Base-by-base conservation (phyloP, 2,329 filamentous ascomycete genomes). In the Aspergillus hortae region DNA sequence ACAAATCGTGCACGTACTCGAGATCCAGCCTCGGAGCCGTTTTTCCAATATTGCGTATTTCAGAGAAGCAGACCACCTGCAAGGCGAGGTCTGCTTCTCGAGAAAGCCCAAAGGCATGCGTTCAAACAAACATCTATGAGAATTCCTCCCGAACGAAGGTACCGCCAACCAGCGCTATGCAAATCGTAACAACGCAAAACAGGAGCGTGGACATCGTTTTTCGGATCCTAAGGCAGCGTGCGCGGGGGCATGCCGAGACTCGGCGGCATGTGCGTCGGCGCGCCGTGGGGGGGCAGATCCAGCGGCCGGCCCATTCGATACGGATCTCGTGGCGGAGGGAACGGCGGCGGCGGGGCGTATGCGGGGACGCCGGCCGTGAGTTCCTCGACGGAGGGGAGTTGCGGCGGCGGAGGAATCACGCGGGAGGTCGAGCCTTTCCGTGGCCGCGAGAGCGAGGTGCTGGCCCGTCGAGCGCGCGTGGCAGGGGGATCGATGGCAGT, bases 401-500 rank as follows among this genome's bases (percentile, higher is more conserved):
- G 67, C 35, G 60, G 63, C 42, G 62, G 63, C 41, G 62, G 65
- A 43, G 63, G 62, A 53, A 66, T 61, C 68, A 69, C 73, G 52
- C 65, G 66, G 52, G 66, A 69, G 58, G 61, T 61, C 36, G 72
- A 73, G 38, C 69, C 68, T 58, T 74, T 71, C 57, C 73, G 63
- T 44, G 70, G 62, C 48, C 72, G 65, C 49, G 73, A 66, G 43
- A 72, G 53, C 41, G 69, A 71, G 32, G 71, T 67, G 51, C 69
- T 73, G 43, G 68, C 67, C 54, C 70, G 65, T 50, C 70, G 68
- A 17, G 63, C 52, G 55, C 70, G 66, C 19, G 68, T 66, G 17
- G 62, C 56, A 9, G 70, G 68, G 7, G 70, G 77, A 64, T 86
- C 80, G 48, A 77, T 66, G 35, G 81, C 79, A 57, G 80, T 76